Evolutionary conservation across 106 monocot genomes (phyloP).

Genomic region (Dioscorea zingiberensis): DNA sequence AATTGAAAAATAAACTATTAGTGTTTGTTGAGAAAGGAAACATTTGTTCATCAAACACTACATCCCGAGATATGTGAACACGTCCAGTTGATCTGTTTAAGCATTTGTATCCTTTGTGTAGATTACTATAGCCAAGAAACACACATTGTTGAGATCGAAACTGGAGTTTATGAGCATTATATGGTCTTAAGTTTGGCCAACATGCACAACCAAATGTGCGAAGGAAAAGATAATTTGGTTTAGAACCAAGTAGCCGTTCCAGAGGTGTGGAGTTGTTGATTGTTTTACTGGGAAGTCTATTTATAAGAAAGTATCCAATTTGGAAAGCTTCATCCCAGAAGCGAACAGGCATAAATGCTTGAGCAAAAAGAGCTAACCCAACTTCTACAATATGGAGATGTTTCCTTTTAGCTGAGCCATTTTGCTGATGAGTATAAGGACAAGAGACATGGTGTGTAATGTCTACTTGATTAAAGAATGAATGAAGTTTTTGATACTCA

Average conservation of each 20-base stretch:
- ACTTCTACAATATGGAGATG: neutral
- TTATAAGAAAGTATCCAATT: neutral
- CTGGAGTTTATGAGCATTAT: neutral
- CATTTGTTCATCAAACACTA: too few relatives aligned
- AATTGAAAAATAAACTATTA: too few relatives aligned
- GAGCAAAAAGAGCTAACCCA: neutral
- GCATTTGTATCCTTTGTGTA: too few relatives aligned
- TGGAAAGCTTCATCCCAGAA: neutral
- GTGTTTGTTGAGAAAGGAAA: too few relatives aligned
- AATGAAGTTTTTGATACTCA: neutral
- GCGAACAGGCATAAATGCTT: neutral
- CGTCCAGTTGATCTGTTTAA: too few relatives aligned
- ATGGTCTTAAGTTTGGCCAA: neutral
- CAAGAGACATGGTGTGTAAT: too few relatives aligned
- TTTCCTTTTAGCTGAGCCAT: neutral
- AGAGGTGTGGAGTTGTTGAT: neutral
- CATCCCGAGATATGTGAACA: too few relatives aligned
- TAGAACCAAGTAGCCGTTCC: neutral
- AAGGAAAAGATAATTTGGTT: neutral
- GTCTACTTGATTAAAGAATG: too few relatives aligned
- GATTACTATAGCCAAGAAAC: too few relatives aligned
- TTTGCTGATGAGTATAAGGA: too few relatives aligned
- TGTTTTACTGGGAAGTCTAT: neutral
- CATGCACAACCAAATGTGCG: neutral
- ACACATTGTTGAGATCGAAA: neutral